A percentile compares a stretch with the other conserved stretches of the same genome.
Evolutionary conservation across 768 basidiomycete genomes (phyloP).

Genomic region (Calocybe cyanea): DNA sequence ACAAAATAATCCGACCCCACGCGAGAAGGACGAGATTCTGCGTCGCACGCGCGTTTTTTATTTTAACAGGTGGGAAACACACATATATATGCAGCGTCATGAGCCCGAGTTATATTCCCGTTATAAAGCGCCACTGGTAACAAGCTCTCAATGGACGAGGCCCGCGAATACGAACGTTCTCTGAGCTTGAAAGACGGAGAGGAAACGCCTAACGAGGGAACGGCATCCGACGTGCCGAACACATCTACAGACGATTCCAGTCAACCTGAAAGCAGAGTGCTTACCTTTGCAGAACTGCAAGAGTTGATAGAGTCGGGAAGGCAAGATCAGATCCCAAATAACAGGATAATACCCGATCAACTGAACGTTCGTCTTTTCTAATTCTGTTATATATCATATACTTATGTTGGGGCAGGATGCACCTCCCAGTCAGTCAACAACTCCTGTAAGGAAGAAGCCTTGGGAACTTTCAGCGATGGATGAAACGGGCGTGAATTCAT

Average conservation of each 20-base stretch:
- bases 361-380: conserved; percentile 49
- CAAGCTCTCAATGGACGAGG: conserved; percentile 39
- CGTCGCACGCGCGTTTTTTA: conserved; percentile 63
- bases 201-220: neutral
- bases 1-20: conserved; percentile 27
- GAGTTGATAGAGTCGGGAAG: conserved; percentile 68
- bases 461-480: conserved; percentile 46
- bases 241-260: neutral
- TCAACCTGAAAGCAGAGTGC: conserved; percentile 33
- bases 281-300: conserved; percentile 68
- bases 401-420: conserved; percentile 39
- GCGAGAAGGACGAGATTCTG: conserved; percentile 43
- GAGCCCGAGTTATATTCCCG: neutral
- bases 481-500: no score
- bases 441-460: conserved; percentile 55
- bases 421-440: conserved; percentile 52
- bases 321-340: conserved; percentile 74
- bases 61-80: conserved; percentile 52
- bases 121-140: conserved; percentile 34
- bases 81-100: no score
- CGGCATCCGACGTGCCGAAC: neutral
- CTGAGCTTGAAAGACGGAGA: neutral
- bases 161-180: conserved; percentile 30
- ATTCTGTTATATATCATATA: neutral
- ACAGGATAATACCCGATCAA: conserved; percentile 63